Base-by-base conservation (phyloP, 192 early-diverging fungal species). In the Backusella psychrophila region DNA sequence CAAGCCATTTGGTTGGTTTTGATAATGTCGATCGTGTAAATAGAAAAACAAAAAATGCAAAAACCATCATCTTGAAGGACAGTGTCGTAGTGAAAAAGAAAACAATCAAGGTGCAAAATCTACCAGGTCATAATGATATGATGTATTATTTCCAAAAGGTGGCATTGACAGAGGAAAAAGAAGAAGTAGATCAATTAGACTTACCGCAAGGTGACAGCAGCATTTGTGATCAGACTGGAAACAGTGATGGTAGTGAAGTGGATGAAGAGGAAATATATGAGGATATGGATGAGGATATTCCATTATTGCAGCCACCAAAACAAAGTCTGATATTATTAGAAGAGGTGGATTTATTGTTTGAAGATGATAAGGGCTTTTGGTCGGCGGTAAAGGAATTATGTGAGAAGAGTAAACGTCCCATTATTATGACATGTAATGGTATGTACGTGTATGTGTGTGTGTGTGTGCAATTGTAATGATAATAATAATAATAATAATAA, bases 341-440 rank as follows among this genome's bases (percentile, higher is more conserved):
- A 76, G 92, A 96, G 38, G 91, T 91, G 1, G 95, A 96, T 76
- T 81, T 95, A 14, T 75, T 95, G 6, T 94, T 90, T 86, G 92
- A 95, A 39, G 88, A 92, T 31, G 95, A 96, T 75, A 91, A 90
- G 49, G 91, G 91, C 3, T 91, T 95, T 41, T 95, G 94, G 93
- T 76, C 87, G 1, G 90, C 89, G 1, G 85, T 96, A 11, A 85
- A 87, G 69, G 85, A 87, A 49, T 78, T 96, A 36, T 86, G 93
- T 17, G 84, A 89, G 44, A 90, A 87, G 56, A 92, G 90, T 81
- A 91, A 89, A 41, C 85, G 94, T 1, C 95, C 95, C 0, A 94
- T 96, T 31, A 87, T 95, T n/a, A 86, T 96, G 79, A 94, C 91
- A 0, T 94, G 94, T 80, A 92, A 90, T 77, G 87, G 87, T 88